Evolutionary conservation across 192 early-diverging fungal genomes (phyloP).

Genomic region (Backusella liffmaniae): DNA sequence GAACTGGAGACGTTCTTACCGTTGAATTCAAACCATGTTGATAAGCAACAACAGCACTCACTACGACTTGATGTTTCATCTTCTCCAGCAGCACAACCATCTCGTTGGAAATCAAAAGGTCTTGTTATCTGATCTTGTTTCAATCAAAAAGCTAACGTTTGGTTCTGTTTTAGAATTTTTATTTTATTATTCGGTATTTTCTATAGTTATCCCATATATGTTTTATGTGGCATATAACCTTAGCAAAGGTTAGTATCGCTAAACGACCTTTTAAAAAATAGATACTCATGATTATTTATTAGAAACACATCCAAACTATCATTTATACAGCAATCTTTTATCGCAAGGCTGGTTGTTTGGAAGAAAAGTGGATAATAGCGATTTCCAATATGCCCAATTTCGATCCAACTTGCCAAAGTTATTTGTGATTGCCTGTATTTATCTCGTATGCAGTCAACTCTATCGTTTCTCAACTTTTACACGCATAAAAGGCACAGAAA

Average conservation of each 20-base stretch:
- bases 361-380: slow-evolving; percentile 68
- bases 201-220: slow-evolving; percentile 59
- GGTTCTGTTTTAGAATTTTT: slow-evolving; percentile 58
- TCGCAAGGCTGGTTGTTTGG: slow-evolving; percentile 68
- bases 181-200: slow-evolving; percentile 61
- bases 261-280: not conserved
- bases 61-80: not conserved
- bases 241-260: slow-evolving; percentile 46
- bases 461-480: slow-evolving; percentile 34
- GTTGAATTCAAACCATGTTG: slow-evolving; percentile 1
- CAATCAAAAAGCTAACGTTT: not conserved
- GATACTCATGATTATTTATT: not conserved
- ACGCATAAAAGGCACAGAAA: slow-evolving; percentile 23
- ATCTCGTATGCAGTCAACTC: slow-evolving; percentile 51
- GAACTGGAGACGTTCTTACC: not conserved
- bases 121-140: not conserved
- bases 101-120: not conserved
- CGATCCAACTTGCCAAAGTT: slow-evolving; percentile 60
- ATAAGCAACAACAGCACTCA: not conserved
- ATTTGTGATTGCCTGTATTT: slow-evolving; percentile 36
- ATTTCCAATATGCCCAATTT: slow-evolving; percentile 65
- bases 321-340: slow-evolving; percentile 41
- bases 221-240: slow-evolving; percentile 54
- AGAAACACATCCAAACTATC: slow-evolving; percentile 39
- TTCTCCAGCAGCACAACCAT: not conserved